Evolutionary conservation across 75 land plant genomes (phyloP).

Genomic region (Azolla pinnata): DNA sequence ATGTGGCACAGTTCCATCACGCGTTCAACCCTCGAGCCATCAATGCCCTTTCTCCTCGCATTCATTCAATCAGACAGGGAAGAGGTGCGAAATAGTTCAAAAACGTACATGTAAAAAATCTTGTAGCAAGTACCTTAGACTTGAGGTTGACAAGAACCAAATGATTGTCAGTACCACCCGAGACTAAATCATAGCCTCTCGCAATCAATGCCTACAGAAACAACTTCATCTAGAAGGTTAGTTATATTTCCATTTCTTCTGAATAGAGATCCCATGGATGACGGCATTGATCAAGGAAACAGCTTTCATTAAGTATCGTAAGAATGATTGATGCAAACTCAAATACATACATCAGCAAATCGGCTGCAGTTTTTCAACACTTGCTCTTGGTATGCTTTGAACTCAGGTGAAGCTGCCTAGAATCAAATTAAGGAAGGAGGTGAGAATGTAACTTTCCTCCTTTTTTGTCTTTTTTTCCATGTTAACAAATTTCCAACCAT

Average conservation of each 20-base stretch:
- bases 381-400: constrained; percentile 86
- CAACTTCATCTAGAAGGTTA: too few relatives aligned
- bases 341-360: constrained; percentile 56
- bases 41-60: constrained; percentile 53
- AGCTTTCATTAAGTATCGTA: too few relatives aligned
- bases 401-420: constrained; percentile 84
- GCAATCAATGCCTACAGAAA: constrained; percentile 42
- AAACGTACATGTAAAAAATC: neutral
- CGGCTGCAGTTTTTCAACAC: constrained; percentile 66
- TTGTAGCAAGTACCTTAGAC: constrained; percentile 42
- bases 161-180: constrained; percentile 95
- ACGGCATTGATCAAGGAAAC: too few relatives aligned
- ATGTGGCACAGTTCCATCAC: constrained; percentile 88
- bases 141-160: constrained; percentile 80
- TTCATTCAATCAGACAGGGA: neutral
- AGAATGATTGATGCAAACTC: neutral
- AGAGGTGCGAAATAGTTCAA: neutral
- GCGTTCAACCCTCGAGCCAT: constrained; percentile 95
- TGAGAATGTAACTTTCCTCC: neutral
- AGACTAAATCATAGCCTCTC: constrained; percentile 84
- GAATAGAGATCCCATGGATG: too few relatives aligned
- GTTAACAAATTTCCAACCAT: neutral
- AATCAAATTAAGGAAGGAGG: constrained; percentile 6
- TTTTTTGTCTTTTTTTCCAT: neutral
- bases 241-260: too few relatives aligned